Evolutionary conservation across 129 eudicot genomes (phyloP).

Genomic region (Apium graveolens): DNA sequence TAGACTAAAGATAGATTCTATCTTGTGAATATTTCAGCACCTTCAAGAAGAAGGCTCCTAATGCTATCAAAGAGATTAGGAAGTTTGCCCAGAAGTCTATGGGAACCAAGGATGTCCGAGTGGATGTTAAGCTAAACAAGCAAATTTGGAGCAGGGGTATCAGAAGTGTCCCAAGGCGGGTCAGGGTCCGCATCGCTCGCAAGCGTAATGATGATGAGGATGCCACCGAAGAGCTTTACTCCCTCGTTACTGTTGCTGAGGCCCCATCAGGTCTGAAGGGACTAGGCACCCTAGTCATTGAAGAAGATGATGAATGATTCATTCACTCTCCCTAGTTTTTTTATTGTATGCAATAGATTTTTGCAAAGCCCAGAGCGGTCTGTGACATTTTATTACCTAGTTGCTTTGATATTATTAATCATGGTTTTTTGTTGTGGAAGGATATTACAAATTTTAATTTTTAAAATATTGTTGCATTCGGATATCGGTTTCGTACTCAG

Average conservation of each 20-base stretch:
- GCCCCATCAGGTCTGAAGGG: conserved; percentile 36
- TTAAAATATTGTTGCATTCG: not conserved
- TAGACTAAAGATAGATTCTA: not conserved
- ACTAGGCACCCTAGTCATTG: conserved; percentile 30
- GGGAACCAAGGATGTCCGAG: conserved; percentile 4
- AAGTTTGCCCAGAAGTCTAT: conserved; percentile 6
- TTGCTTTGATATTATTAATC: conserved; percentile 10
- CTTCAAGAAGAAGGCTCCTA: conserved; percentile 9
- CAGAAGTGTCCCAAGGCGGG: conserved; percentile 7
- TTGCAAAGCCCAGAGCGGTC: not conserved
- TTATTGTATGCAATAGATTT: not conserved
- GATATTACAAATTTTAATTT: conserved; percentile 1
- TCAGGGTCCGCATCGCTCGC: conserved; percentile 6
- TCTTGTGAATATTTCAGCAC: conserved; percentile 7
- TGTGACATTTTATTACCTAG: not conserved
- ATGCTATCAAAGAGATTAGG: conserved; percentile 10
- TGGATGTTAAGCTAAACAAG: conserved; percentile 10
- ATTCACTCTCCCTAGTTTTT: not conserved
- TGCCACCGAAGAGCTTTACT: conserved; percentile 44
- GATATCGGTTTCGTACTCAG: not conserved
- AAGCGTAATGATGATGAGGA: conserved; percentile 34
- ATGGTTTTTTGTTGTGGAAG: not conserved
- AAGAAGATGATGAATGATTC: conserved; percentile 6
- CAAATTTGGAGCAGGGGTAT: conserved; percentile 11
- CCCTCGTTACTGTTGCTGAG: conserved; percentile 35